Conservation (phyloP, 2,329 filamentous ascomycete genomes). For the Tolypocladium inflatum region DNA sequence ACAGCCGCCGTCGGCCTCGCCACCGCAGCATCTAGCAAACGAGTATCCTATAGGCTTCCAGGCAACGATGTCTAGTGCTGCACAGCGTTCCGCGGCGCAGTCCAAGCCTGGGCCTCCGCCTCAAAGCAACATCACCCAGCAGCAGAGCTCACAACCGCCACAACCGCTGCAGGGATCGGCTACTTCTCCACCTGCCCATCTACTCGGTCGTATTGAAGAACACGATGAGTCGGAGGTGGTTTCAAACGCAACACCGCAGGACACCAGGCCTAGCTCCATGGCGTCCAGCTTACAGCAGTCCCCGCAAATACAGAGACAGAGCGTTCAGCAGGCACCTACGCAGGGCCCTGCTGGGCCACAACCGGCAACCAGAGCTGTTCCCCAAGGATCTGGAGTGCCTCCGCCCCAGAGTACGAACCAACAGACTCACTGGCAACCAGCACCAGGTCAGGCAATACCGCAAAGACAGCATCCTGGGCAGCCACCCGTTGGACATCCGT, state of each 20-base stretch:
- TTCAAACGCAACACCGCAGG: neutral
- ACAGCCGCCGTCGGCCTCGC: neutral
- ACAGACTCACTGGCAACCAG: neutral
- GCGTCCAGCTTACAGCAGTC: constrained; percentile 2
- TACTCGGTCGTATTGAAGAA: constrained; percentile 9
- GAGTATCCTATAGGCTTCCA: constrained; percentile 4
- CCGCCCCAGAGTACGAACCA: neutral
- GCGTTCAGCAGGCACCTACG: neutral
- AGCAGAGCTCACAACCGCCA: neutral
- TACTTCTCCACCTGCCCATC: constrained; percentile 1
- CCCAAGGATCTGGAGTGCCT: neutral
- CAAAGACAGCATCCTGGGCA: neutral
- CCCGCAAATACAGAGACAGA: neutral
- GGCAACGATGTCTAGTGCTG: neutral
- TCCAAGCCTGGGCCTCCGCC: neutral
- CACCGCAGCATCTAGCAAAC: neutral
- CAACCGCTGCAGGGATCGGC: neutral
- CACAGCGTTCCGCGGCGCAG: neutral
- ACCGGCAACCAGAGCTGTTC: neutral
- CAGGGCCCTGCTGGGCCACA: neutral
- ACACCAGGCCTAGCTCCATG: neutral
- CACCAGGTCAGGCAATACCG: neutral
- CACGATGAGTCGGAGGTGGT: constrained; percentile 6
- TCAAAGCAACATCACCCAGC: neutral
- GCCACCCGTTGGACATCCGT: neutral